Percentiles rank a stretch among this genome's conserved stretches.
Evolutionary conservation across 331 rosid genomes (phyloP).

Genomic region (Erythrophleum ivorense): DNA sequence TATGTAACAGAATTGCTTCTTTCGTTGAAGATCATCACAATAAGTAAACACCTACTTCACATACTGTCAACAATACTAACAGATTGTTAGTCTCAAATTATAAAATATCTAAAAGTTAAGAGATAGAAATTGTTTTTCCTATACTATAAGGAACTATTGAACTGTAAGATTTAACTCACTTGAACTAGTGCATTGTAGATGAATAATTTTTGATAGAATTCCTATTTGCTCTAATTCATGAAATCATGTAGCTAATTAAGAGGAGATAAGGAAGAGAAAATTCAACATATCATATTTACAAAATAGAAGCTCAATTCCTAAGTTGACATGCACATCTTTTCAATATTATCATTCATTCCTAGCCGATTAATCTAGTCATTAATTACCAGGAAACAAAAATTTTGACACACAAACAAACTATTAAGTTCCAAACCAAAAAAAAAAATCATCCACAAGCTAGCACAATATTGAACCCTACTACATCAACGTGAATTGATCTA

Average conservation of each 20-base stretch:
- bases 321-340: no score
- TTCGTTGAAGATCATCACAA: conserved; percentile 69
- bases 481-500: neutral
- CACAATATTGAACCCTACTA: neutral
- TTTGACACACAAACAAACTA: neutral
- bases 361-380: no score
- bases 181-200: neutral
- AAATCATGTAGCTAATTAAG: no score
- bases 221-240: no score
- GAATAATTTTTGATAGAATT: neutral
- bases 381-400: neutral
- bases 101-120: conserved; percentile 16
- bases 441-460: neutral
- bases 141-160: no score
- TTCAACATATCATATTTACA: no score
- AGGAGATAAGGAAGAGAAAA: no score
- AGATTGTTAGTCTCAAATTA: conserved; percentile 47
- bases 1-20: conserved; percentile 93
- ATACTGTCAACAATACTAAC: conserved; percentile 60
- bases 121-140: neutral
- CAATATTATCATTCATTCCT: no score
- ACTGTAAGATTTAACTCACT: conserved; percentile 1
- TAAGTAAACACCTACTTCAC: conserved; percentile 74
- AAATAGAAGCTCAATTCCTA: no score
- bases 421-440: neutral